These are phyloP conservation scores for Diversispora eburnea DNA, from an alignment of 192 early-diverging fungal species.

Conservation along the genomic window DNA sequence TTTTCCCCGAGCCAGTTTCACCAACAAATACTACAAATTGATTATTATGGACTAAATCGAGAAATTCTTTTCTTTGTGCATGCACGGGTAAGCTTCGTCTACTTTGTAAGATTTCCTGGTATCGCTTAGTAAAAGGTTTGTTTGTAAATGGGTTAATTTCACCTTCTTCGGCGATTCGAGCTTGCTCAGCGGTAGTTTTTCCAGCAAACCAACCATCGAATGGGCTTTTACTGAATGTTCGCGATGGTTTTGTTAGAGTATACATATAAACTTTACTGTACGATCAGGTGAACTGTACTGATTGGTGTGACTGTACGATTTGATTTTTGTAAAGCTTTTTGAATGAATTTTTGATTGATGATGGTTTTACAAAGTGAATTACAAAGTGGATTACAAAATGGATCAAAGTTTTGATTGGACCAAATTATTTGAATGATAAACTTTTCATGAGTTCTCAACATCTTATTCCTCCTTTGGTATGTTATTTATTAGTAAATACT, in stretches of 20 bases:
- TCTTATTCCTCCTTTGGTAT: conserved; percentile 73
- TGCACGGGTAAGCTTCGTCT: conserved; percentile 91
- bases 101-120: conserved; percentile 80
- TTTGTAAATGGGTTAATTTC: conserved; percentile 77
- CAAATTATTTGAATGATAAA: conserved; percentile 23
- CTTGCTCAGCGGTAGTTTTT: conserved; percentile 83
- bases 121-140: conserved; percentile 73
- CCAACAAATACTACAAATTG: conserved; percentile 95
- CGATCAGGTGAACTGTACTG: too few species aligned
- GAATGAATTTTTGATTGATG: too few species aligned
- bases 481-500: background rate
- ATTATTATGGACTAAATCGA: conserved; percentile 88
- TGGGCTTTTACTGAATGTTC: conserved; percentile 21
- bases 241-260: background rate
- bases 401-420: background rate
- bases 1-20: conserved; percentile 98
- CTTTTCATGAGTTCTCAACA: conserved; percentile 76
- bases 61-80: conserved; percentile 87
- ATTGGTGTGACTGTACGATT: too few species aligned
- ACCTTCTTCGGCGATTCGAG: conserved; percentile 72
- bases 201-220: conserved; percentile 61
- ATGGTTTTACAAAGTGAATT: too few species aligned
- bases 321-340: too few species aligned
- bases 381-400: too few species aligned
- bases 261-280: too few species aligned